phyloP scores from a whole-genome alignment of 1,284 basidiomycete species.

The Thelephora terrestris region DNA sequence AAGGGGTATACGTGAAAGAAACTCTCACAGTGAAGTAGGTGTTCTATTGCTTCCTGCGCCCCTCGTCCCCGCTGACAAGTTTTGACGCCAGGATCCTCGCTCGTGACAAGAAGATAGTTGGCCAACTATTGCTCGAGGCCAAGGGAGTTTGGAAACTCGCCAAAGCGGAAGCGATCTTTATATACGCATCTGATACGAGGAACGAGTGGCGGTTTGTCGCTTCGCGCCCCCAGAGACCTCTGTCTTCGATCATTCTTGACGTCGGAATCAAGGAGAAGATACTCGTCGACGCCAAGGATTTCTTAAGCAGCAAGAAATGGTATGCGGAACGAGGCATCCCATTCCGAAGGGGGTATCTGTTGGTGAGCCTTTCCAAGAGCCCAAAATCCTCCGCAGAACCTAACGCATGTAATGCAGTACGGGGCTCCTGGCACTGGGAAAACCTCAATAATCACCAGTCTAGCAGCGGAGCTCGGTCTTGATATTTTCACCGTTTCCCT shows the following conservation, averaged over 20 bases:
- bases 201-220: slow-evolving; percentile 11
- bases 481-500: slow-evolving; percentile 69
- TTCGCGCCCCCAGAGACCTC: slow-evolving; percentile 11
- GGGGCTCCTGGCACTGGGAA: slow-evolving; percentile 71
- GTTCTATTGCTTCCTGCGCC: too few species aligned
- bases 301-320: slow-evolving; percentile 14
- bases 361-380: too few species aligned
- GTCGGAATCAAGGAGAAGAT: slow-evolving; percentile 13
- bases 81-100: slow-evolving; percentile 12
- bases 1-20: slow-evolving; percentile 11
- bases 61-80: not conserved
- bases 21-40: slow-evolving; percentile 17
- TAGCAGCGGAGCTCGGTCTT: too few species aligned
- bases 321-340: slow-evolving; percentile 11
- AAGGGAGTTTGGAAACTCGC: slow-evolving; percentile 18
- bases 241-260: slow-evolving; percentile 13
- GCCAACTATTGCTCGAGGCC: slow-evolving; percentile 20
- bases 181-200: slow-evolving; percentile 7
- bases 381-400: slow-evolving; percentile 5
- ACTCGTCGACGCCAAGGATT: slow-evolving; percentile 14
- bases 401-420: slow-evolving; percentile 39
- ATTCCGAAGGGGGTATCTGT: too few species aligned
- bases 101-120: slow-evolving; percentile 13
- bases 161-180: slow-evolving; percentile 7
- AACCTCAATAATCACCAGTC: slow-evolving; percentile 65